Percentiles rank a stretch among this genome's conserved stretches.
phyloP scores from a whole-genome alignment of 495 filamentous ascomycete species.

The Neurospora pannonica region DNA sequence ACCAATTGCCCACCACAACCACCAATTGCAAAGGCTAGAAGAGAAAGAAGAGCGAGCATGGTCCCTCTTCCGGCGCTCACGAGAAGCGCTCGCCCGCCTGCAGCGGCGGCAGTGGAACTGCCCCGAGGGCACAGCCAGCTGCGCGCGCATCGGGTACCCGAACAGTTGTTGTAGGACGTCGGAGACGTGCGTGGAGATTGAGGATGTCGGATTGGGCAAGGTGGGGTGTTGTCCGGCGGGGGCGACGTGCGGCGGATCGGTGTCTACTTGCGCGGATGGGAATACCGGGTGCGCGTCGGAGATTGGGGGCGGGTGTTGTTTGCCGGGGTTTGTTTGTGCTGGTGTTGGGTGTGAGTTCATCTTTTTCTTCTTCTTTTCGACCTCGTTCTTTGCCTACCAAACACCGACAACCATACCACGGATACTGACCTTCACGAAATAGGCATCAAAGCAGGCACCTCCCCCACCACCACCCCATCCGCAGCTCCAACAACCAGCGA shows the following conservation, averaged over 20 bases:
- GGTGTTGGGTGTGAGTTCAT: conserved; percentile 63
- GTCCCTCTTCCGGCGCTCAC: conserved; percentile 21
- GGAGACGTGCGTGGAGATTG: conserved; percentile 60
- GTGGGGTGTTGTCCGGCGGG: conserved; percentile 83
- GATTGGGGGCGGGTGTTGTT: conserved; percentile 80
- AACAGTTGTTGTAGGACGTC: conserved; percentile 66
- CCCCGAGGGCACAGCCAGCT: conserved; percentile 57
- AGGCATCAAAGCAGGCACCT: conserved; percentile 23
- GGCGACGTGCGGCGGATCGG: conserved; percentile 53
- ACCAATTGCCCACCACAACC: conserved; percentile 22
- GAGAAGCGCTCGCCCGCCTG: conserved; percentile 28
- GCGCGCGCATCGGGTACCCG: conserved; percentile 57
- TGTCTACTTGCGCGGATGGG: conserved; percentile 52
- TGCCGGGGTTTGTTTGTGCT: conserved; percentile 70
- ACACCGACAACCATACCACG: conserved; percentile 17
- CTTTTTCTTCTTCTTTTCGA: conserved; percentile 12
- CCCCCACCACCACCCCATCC: conserved; percentile 7
- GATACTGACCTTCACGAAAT: conserved; percentile 24
- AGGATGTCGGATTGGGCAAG: conserved; percentile 62
- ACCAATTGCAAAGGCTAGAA: not conserved
- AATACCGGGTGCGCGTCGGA: conserved; percentile 59
- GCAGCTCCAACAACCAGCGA: conserved; percentile 16
- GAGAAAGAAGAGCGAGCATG: not conserved
- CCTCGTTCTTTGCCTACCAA: conserved; percentile 5
- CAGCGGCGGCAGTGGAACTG: conserved; percentile 57